Base-by-base conservation (phyloP, 1,284 basidiomycete genomes). In the Flammula alnicola region DNA sequence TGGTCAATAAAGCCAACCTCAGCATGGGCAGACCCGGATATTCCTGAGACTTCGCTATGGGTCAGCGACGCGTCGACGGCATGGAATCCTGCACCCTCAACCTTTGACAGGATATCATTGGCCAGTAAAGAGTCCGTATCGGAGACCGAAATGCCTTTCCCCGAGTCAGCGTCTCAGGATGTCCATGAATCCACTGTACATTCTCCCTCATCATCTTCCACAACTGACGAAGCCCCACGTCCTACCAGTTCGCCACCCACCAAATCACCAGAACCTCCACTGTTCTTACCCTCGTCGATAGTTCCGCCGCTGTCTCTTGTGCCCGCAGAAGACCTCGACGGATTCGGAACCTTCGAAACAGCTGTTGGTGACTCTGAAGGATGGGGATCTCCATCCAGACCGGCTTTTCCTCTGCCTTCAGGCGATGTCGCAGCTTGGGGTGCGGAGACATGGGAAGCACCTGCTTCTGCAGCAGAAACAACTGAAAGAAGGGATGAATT, bases 331-430 rank as follows among this genome's bases (percentile, higher is more conserved):
- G 80, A 73, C 55, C 73, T 75, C 8, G 82, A 85, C 63, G 79
- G 67, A 2, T 86, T n/a, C 61, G 83, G 83, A n/a, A 78, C 78
- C 1, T 86, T 86, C 54, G 80, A 82, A 59, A 71, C 73, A 16
- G 81, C 69, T 5, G 57, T 59, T 3, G 60, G 67, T 4, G 61
- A 65, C 17, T 47, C 63, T 20, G 55, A 55, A 10, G 69, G 71
- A 39, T 64, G 72, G 38, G 78, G 75, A 75, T 57, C 62, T 29
- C 59, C 72, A 22, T 55, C 71, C n/a, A 62, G 63, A 16, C 62
- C 72, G n/a, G 55, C 54, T 9, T 67, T 75, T 22, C 49, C 67
- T 11, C 54, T 61, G 17, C 56, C 63, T 29, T 37, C 60, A 51
- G 51, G 60, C 8, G 69, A 64, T 43, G 68, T 69, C 11, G 71